Evolutionary conservation across 495 filamentous ascomycete species (phyloP), one percentile per base, ranked within the genome.

Genomic region (Tricharina praecox): DNA sequence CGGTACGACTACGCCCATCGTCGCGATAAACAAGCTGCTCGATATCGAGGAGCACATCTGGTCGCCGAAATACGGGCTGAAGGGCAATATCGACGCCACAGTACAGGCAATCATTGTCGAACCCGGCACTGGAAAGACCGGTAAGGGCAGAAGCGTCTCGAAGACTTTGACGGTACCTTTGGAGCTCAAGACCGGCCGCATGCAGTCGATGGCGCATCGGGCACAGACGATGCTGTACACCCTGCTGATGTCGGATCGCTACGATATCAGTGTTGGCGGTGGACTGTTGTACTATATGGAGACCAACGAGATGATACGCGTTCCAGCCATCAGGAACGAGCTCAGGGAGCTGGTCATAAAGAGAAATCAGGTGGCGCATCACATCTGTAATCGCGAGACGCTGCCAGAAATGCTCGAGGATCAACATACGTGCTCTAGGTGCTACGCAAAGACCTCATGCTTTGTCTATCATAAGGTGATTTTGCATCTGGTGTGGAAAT

Each of bases 21-120:
- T 95, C 70, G 85, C 79, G 55, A 76, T 97, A 52, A 93, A 76
- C 62, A 95, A 94, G 60, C 67, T 97, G 26, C 77, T 97, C 34
- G 90, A 94, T 58, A 84, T 96, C 18, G 90, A 97, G 63, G 90
- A 97, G 62, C 87, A 95, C 56, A 73, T 95, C 30, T 95, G 87
- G 90, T 95, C 90, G 13, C 90, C 90, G 4, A 85, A 83, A 77
- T 96, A 88, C 59, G 90, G 90, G 0, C 70, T 97, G 4, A 96
- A 97, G 65, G 90, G 90, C 24, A 96, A 94, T 60, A 85, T 97
- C 47, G 90, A 97, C 66, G 90, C 90, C n/a, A 96, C 90, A 3
- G 80, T 97, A 10, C 83, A 96, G 65, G 77, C 88, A n/a, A 74
- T 73, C 3, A 80, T 92, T 67, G 63, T 76, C 34, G 84, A 93